These are phyloP conservation scores for Claviceps maximensis DNA, from an alignment of 2,329 filamentous ascomycete species.

Conservation along the genomic window DNA sequence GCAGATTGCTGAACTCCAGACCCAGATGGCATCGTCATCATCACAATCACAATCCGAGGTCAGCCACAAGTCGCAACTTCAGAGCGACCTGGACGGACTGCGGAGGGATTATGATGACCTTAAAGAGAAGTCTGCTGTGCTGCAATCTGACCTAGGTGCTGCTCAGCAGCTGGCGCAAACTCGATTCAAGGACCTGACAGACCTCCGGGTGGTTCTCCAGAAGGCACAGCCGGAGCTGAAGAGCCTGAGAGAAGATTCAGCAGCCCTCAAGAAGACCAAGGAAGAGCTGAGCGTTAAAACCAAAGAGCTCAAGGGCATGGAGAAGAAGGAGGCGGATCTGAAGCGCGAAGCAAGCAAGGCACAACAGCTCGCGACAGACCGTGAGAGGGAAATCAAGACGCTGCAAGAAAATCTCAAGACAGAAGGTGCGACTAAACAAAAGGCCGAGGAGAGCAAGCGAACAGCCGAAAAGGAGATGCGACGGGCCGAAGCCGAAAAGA, in stretches of 20 bases:
- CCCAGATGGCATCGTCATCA: conserved; percentile 41
- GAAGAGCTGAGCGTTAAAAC: conserved; percentile 52
- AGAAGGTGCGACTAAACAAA: conserved; percentile 57
- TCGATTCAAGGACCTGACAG: conserved; percentile 76
- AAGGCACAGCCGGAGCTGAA: conserved; percentile 81
- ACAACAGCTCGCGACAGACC: conserved; percentile 57
- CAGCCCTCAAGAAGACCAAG: conserved; percentile 58
- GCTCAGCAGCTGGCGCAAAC: conserved; percentile 76
- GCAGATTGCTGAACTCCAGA: conserved; percentile 53
- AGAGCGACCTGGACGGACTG: conserved; percentile 44
- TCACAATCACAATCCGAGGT: conserved; percentile 13
- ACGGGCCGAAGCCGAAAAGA: conserved; percentile 63
- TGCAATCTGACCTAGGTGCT: conserved; percentile 75
- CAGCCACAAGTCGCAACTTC: conserved; percentile 40
- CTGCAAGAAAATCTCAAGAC: conserved; percentile 67
- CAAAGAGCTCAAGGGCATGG: conserved; percentile 58
- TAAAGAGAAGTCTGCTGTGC: conserved; percentile 51
- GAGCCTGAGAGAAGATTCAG: conserved; percentile 62
- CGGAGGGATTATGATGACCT: conserved; percentile 51
- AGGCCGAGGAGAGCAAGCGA: conserved; percentile 67
- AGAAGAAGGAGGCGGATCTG: conserved; percentile 71
- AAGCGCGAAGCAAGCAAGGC: conserved; percentile 58
- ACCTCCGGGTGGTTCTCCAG: conserved; percentile 65
- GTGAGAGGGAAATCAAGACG: conserved; percentile 63
- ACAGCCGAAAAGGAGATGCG: conserved; percentile 65